These are phyloP conservation scores for Chytriomyces sp. DNA, from an alignment of 192 early-diverging fungal species.

Conservation along the genomic window DNA sequence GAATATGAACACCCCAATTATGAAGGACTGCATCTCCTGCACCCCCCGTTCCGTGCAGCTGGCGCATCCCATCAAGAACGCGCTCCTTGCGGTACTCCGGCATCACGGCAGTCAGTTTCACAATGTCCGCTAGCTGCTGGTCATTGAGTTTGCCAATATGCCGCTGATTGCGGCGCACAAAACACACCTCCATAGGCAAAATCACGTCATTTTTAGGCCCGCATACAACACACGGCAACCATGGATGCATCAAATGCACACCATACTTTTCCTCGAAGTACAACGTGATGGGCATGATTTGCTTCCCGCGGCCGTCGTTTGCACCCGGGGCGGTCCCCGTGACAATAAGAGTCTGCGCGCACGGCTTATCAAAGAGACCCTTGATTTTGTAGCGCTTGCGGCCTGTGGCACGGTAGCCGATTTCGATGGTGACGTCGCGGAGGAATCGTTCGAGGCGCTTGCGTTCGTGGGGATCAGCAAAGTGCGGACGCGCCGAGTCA, in stretches of 20 bases:
- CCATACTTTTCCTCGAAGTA: constrained; percentile 75
- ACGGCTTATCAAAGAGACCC: constrained; percentile 11
- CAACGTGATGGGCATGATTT: constrained; percentile 56
- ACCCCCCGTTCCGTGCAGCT: constrained; percentile 71
- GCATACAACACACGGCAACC: constrained; percentile 69
- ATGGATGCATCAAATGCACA: constrained; percentile 65
- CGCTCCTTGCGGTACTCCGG: constrained; percentile 23
- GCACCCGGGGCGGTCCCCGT: constrained; percentile 6
- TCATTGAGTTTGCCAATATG: constrained; percentile 78
- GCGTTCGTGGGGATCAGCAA: constrained; percentile 21
- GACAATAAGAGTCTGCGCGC: constrained; percentile 25
- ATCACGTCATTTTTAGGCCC: constrained; percentile 49
- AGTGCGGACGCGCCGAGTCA: constrained; percentile 1
- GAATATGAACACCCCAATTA: constrained; percentile 46
- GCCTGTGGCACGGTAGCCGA: constrained; percentile 22
- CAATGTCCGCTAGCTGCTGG: constrained; percentile 63
- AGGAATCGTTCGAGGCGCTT: constrained; percentile 27
- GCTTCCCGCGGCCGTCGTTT: neutral
- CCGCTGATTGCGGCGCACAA: constrained; percentile 72
- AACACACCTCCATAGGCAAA: constrained; percentile 86
- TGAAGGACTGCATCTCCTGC: constrained; percentile 60
- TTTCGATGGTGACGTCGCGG: constrained; percentile 27
- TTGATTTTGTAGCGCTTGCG: constrained; percentile 35
- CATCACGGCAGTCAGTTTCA: constrained; percentile 29
- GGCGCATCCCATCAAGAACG: constrained; percentile 28